Percentiles rank a stretch among this genome's conserved stretches.
phyloP scores from a whole-genome alignment of 768 basidiomycete species.

The Pulveroboletus sp. region DNA sequence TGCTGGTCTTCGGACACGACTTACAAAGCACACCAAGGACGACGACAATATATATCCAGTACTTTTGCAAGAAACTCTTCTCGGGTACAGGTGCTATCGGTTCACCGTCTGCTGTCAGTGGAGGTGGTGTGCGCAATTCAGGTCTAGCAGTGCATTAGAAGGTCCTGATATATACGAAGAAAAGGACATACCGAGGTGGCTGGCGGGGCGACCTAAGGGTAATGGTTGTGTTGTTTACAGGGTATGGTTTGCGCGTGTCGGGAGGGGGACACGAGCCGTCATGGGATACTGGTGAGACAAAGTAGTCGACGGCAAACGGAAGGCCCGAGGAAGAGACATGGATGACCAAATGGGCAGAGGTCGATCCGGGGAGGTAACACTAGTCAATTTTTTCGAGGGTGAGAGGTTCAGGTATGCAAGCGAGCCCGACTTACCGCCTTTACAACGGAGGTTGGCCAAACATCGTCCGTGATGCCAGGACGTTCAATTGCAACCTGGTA shows the following conservation, averaged over 20 bases:
- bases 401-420: slow-evolving; percentile 40
- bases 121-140: slow-evolving; percentile 64
- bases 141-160: slow-evolving; percentile 44
- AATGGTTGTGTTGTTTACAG: slow-evolving; percentile 50
- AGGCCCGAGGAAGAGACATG: slow-evolving; percentile 45
- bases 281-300: slow-evolving; percentile 63
- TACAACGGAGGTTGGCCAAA: slow-evolving; percentile 32
- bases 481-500: slow-evolving; percentile 72
- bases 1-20: slow-evolving; percentile 23
- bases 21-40: slow-evolving; percentile 56
- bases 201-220: slow-evolving; percentile 44
- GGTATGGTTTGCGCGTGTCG: slow-evolving; percentile 23
- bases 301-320: slow-evolving; percentile 73
- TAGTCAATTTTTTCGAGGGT: slow-evolving; percentile 28
- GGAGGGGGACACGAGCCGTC: slow-evolving; percentile 58
- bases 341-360: slow-evolving; percentile 55
- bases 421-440: slow-evolving; percentile 53
- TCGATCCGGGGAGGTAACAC: slow-evolving; percentile 64
- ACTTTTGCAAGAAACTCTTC: slow-evolving; percentile 83
- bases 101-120: slow-evolving; percentile 63
- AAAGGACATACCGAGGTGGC: slow-evolving; percentile 55
- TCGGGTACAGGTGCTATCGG: slow-evolving; percentile 60
- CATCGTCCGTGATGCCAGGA: slow-evolving; percentile 39
- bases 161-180: not conserved
- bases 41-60: slow-evolving; percentile 81